Evolutionary conservation across 257 asterid genomes (phyloP), one percentile per base, ranked within the genome.

Genomic region (Nicotiana noctiflora): DNA sequence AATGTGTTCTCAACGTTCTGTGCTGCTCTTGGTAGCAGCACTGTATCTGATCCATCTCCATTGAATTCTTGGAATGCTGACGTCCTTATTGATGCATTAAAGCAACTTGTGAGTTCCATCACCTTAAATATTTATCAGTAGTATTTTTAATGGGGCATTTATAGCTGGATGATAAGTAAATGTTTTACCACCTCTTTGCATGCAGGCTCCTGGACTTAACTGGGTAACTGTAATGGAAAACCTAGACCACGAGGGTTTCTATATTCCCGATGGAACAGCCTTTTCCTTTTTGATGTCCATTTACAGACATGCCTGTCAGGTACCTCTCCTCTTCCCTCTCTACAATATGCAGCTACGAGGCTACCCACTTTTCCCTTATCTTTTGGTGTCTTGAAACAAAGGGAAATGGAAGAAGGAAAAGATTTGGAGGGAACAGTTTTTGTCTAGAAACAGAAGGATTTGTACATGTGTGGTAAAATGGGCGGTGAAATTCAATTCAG

Each of bases 191-290:
- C 40, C 60, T 23, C 60, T 49, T 53, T 51, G 57, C 77, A 75
- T 83, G 55, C 90, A 96, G 99, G 94, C 92, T 76, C 97, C 93
- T 46, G 97, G 85, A 86, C 88, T 91, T 81, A 89, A 91, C 86
- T 96, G 99, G 99, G 76, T 76, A 62, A 84, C 60, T 83, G 99
- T 94, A 75, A 79, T 91, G 89, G 97, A 88, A 85, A 92, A 91
- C 83, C 92, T 96, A 86, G 99, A 96, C 79, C 95, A 94, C 14
- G 99, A 96, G 86, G 98, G 97, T 31, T 96, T 96, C 82, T 88
- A 87, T 82, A 81, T 96, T 68, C 95, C 96, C 75, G 89, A 90
- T 34, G 97, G 89, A 82, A 86, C 91, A 34, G 95, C 98, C 10
- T 96, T 96, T 89, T 86, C 93, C 72, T 89, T 94, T 88, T 92